Percentiles rank a stretch among this genome's conserved stretches.
These are phyloP conservation scores for Cercospora canescens DNA, from an alignment of 2,329 filamentous ascomycete species.

Conservation along the genomic window DNA sequence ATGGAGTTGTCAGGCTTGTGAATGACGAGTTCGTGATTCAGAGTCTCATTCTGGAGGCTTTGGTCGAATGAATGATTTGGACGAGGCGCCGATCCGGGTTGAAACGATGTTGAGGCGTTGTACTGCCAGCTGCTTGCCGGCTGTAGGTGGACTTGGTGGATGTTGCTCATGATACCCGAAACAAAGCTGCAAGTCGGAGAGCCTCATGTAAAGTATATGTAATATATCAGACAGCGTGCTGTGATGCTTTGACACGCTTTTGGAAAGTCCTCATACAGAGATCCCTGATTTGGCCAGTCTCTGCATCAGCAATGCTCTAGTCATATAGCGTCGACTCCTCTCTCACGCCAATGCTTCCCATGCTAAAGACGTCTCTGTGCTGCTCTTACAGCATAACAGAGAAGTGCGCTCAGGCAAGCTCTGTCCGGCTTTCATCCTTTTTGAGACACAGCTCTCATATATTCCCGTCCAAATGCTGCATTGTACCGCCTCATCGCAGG, in stretches of 20 bases:
- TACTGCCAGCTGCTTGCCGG: neutral
- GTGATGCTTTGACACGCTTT: neutral
- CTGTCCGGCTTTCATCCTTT: no score
- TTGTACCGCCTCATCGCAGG: conserved; percentile 55
- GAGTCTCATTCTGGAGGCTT: conserved; percentile 80
- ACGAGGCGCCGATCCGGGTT: neutral
- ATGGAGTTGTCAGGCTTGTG: conserved; percentile 63
- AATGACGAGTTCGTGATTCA: conserved; percentile 88
- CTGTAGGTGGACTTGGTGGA: neutral
- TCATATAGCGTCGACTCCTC: neutral
- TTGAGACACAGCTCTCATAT: neutral
- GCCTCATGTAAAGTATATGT: conserved; percentile 9
- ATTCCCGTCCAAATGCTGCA: neutral
- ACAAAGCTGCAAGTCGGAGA: neutral
- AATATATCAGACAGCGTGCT: neutral
- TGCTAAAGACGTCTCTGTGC: neutral
- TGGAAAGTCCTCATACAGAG: neutral
- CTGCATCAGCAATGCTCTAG: neutral
- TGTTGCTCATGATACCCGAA: conserved; percentile 1
- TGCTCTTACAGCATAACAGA: neutral
- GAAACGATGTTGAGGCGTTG: neutral
- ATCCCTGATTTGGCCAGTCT: neutral
- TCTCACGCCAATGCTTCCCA: neutral
- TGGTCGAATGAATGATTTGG: conserved; percentile 59
- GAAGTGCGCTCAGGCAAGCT: neutral